A percentile compares a stretch with the other conserved stretches of the same genome.
These are phyloP conservation scores for Microstroma glucosiphilum DNA, from an alignment of 1,284 basidiomycete genomes.

Conservation along the genomic window DNA sequence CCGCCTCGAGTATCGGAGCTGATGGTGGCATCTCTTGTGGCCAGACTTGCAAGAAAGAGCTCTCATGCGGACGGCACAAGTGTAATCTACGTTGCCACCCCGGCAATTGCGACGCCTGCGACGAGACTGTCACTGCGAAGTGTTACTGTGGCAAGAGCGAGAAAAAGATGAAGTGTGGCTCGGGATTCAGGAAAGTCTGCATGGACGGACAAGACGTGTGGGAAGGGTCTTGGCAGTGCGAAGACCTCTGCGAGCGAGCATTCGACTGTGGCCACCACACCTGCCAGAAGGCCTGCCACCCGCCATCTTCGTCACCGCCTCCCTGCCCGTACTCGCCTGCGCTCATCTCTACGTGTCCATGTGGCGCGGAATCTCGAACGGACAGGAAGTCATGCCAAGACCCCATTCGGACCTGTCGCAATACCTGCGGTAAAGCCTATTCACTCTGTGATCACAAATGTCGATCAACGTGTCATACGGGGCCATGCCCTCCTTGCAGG, in stretches of 20 bases:
- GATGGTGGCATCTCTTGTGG: constrained; percentile 37
- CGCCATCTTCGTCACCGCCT: constrained; percentile 18
- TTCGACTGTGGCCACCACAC: constrained; percentile 41
- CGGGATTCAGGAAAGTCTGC: constrained; percentile 24
- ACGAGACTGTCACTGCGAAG: constrained; percentile 17
- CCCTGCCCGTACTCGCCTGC: constrained; percentile 37
- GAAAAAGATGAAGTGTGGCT: constrained; percentile 37
- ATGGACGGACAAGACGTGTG: constrained; percentile 18
- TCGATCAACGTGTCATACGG: constrained; percentile 32
- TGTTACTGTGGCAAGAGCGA: constrained; percentile 45
- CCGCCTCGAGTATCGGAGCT: neutral
- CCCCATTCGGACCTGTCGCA: constrained; percentile 38
- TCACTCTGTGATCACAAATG: constrained; percentile 40
- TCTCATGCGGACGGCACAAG: constrained; percentile 40
- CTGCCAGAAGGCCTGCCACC: constrained; percentile 38
- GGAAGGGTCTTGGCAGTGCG: constrained; percentile 30
- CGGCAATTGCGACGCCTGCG: constrained; percentile 36
- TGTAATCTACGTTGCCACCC: constrained; percentile 39
- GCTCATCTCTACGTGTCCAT: constrained; percentile 37
- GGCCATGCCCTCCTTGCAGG: constrained; percentile 40
- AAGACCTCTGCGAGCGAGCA: constrained; percentile 26
- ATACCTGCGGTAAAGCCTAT: constrained; percentile 27
- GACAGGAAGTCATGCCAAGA: constrained; percentile 34
- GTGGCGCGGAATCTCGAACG: constrained; percentile 29
- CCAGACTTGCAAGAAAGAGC: constrained; percentile 28